Evolutionary conservation across 345 rosid species (phyloP).

Genomic region (Lagerstroemia speciosa): DNA sequence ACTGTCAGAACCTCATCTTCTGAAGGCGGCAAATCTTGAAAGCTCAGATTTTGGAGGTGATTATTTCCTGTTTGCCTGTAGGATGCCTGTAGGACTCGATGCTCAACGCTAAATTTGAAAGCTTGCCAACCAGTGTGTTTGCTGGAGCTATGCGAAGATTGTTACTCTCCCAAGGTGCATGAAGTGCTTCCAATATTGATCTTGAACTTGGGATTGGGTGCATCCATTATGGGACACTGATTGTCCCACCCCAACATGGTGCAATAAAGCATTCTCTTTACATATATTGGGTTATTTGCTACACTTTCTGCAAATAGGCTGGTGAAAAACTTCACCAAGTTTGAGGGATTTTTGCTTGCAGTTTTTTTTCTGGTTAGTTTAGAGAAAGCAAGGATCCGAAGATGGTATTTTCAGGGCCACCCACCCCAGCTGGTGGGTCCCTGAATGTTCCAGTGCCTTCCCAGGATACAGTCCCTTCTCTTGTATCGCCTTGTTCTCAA

Average conservation of each 20-base stretch:
- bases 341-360: neutral
- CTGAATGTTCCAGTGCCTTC: conserved; percentile 64
- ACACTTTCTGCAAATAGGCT: neutral
- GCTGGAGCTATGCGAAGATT: neutral
- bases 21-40: conserved; percentile 15
- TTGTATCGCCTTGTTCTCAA: conserved; percentile 67
- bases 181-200: neutral
- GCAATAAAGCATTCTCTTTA: too few relatives aligned
- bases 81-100: neutral
- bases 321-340: neutral
- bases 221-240: neutral
- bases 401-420: conserved; percentile 83
- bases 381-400: conserved; percentile 10
- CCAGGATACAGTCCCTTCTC: conserved; percentile 54
- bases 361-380: too few relatives aligned
- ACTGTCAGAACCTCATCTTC: conserved; percentile 15
- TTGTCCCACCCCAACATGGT: too few relatives aligned
- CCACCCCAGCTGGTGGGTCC: conserved; percentile 69
- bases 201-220: neutral
- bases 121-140: neutral
- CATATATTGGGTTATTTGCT: too few relatives aligned
- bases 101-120: neutral
- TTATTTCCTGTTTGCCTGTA: neutral
- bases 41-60: conserved; percentile 18
- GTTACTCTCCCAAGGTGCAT: neutral